Conservation (phyloP, 192 early-diverging fungal genomes). For the Geranomyces michiganensis region DNA sequence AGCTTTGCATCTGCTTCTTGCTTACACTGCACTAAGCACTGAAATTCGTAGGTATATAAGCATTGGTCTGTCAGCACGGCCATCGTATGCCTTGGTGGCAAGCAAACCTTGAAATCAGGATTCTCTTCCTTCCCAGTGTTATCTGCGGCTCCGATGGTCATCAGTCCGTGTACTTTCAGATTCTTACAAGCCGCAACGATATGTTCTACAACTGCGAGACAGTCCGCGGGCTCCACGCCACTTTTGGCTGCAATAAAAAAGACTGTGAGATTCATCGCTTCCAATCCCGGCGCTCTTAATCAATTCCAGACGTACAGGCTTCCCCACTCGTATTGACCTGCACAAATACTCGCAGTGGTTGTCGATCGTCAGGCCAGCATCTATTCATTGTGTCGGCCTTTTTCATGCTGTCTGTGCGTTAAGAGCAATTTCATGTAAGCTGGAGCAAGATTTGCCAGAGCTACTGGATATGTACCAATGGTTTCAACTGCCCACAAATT, state of each 20-base stretch:
- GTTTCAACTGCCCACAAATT: conserved; percentile 95
- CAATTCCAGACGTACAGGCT: conserved; percentile 57
- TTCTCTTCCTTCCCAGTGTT: conserved; percentile 51
- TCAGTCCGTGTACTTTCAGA: conserved; percentile 79
- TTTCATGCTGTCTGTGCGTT: conserved; percentile 66
- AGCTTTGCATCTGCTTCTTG: conserved; percentile 14
- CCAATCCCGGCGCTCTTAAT: no score
- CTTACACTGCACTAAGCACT: conserved; percentile 30
- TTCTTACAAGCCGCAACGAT: conserved; percentile 68
- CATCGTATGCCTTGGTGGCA: background rate
- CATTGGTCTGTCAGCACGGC: no score
- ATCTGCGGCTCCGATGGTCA: conserved; percentile 92
- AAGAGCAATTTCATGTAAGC: background rate
- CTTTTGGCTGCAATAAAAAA: conserved; percentile 67
- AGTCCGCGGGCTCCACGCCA: conserved; percentile 65
- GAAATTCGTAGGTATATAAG: background rate
- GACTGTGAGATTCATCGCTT: background rate
- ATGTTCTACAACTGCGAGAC: conserved; percentile 60
- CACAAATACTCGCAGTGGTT: conserved; percentile 80
- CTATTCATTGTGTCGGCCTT: conserved; percentile 84
- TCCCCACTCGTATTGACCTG: conserved; percentile 97
- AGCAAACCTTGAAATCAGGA: conserved; percentile 74
- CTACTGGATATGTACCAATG: conserved; percentile 50
- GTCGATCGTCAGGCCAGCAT: conserved; percentile 55
- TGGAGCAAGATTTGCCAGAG: background rate